Conservation (phyloP, 352 stramenopile genomes). For the Pythium brachiatum region DNA sequence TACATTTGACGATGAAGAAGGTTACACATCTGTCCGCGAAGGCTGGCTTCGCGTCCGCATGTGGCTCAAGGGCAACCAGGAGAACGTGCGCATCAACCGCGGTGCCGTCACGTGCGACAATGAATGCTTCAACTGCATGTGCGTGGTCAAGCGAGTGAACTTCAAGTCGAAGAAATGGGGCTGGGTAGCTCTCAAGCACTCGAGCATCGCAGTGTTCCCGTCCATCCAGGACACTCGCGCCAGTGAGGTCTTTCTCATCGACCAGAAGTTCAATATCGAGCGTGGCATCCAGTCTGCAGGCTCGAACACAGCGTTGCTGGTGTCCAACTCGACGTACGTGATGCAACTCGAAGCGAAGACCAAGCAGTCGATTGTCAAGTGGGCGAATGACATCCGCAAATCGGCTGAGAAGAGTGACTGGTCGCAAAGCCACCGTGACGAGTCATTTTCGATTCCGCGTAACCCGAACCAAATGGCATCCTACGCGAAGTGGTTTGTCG, state of each 20-base stretch:
- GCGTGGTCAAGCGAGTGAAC: constrained; percentile 81
- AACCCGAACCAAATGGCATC: constrained; percentile 58
- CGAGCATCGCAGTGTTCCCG: constrained; percentile 72
- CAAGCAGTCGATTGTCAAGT: constrained; percentile 77
- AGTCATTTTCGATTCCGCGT: constrained; percentile 75
- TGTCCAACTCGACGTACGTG: constrained; percentile 84
- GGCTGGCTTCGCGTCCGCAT: constrained; percentile 81
- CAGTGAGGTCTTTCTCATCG: constrained; percentile 74
- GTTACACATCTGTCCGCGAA: constrained; percentile 74
- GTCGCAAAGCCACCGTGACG: constrained; percentile 76
- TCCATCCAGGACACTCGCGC: constrained; percentile 74
- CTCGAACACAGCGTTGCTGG: constrained; percentile 71
- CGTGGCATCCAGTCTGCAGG: constrained; percentile 73
- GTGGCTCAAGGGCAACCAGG: constrained; percentile 83
- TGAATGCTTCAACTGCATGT: constrained; percentile 89
- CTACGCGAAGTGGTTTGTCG: constrained; percentile 79
- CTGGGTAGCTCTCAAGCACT: constrained; percentile 83
- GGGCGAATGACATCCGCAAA: constrained; percentile 83
- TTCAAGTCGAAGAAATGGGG: constrained; percentile 80
- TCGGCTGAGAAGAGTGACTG: constrained; percentile 64
- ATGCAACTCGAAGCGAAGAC: constrained; percentile 80
- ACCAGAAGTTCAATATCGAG: constrained; percentile 81
- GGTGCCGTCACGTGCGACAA: constrained; percentile 78
- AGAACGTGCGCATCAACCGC: constrained; percentile 84
- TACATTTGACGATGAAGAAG: constrained; percentile 84